phyloP scores from a whole-genome alignment of 2,329 filamentous ascomycete genomes.

The Biscogniauxia sp. region DNA sequence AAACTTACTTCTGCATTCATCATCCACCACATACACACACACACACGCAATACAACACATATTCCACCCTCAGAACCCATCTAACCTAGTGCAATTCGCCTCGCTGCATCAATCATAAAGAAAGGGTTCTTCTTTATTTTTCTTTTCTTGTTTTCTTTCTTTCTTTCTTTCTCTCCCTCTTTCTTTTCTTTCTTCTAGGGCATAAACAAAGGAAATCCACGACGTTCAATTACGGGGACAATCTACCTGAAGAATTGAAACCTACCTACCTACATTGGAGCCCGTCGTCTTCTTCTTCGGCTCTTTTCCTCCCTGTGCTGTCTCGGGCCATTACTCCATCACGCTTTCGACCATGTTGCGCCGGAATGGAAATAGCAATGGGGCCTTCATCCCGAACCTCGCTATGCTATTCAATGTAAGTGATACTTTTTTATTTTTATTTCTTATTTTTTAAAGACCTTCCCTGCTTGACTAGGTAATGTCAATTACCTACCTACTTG shows the following conservation, averaged over 20 bases:
- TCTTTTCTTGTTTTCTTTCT: neutral
- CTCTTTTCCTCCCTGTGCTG: neutral
- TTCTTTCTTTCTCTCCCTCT: neutral
- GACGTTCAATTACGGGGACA: neutral
- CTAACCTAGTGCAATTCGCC: no score
- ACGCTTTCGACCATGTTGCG: neutral
- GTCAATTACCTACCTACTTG: neutral
- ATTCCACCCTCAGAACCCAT: no score
- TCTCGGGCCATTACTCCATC: neutral
- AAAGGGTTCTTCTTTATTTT: no score
- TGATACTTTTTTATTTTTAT: neutral
- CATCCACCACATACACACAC: neutral
- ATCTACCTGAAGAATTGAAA: neutral
- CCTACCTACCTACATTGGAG: no score
- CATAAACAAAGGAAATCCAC: neutral
- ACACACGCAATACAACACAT: no score
- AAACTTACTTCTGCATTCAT: neutral
- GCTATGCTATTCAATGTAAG: constrained; percentile 1
- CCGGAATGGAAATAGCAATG: neutral
- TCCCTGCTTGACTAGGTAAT: neutral
- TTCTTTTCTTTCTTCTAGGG: neutral
- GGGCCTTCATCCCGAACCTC: constrained; percentile 1
- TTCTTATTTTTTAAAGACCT: no score
- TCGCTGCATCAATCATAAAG: no score
- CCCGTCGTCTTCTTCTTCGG: neutral